Conservation (phyloP, 495 filamentous ascomycete genomes). For the Tuber calosporum region DNA sequence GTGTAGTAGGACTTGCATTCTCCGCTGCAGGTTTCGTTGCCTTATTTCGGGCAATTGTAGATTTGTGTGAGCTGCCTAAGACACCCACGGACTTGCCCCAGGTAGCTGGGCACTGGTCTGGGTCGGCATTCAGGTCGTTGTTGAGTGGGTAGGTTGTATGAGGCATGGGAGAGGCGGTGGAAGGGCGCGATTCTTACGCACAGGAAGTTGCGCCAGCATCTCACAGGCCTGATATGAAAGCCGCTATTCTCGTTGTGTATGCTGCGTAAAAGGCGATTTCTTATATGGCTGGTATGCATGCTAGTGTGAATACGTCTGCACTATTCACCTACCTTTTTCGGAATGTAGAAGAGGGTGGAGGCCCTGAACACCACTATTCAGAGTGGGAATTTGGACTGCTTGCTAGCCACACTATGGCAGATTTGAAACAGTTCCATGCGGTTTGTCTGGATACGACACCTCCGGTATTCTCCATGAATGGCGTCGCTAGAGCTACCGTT, state of each 20-base stretch:
- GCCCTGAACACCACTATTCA: too few species aligned
- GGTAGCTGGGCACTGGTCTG: constrained; percentile 91
- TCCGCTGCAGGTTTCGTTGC: constrained; percentile 96
- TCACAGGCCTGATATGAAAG: constrained; percentile 95
- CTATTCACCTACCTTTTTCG: too few species aligned
- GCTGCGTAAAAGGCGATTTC: constrained; percentile 94
- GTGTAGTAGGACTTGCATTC: constrained; percentile 87
- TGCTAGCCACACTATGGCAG: too few species aligned
- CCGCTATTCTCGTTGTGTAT: constrained; percentile 85
- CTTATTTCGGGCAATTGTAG: constrained; percentile 80
- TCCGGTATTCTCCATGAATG: too few species aligned
- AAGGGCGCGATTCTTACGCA: constrained; percentile 77
- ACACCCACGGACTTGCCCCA: constrained; percentile 68
- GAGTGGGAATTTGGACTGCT: too few species aligned
- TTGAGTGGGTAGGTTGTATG: constrained; percentile 89
- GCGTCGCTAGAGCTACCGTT: too few species aligned
- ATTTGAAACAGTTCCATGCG: too few species aligned
- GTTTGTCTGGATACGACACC: too few species aligned
- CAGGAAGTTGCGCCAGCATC: constrained; percentile 73
- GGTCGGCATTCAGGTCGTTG: constrained; percentile 81
- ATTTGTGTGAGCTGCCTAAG: constrained; percentile 76
- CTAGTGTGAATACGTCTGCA: too few species aligned
- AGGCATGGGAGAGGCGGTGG: constrained; percentile 61
- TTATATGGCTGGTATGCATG: constrained; percentile 89
- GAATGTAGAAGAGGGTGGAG: too few species aligned